Evolutionary conservation across 306 rosid species (phyloP).

Genomic region (Vigna reflexopilosa): DNA sequence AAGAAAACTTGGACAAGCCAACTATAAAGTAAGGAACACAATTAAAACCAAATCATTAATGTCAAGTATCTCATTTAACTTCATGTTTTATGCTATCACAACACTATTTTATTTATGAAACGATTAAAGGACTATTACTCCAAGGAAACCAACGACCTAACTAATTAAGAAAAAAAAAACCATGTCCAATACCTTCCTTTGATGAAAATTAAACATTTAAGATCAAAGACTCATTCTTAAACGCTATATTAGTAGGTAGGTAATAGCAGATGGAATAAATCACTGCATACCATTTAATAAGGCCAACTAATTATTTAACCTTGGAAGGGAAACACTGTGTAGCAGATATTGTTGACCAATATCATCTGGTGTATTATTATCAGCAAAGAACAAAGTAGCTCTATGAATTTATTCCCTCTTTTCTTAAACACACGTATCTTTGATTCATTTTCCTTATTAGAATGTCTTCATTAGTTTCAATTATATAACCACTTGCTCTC

Average conservation of each 20-base stretch:
- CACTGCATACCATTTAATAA: background rate
- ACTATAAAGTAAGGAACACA: background rate
- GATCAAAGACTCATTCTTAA: background rate
- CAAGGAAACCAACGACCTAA: background rate
- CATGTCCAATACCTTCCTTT: background rate
- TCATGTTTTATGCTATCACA: background rate
- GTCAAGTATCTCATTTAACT: background rate
- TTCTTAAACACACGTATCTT: background rate
- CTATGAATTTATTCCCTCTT: background rate
- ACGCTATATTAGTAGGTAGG: background rate
- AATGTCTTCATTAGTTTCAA: constrained; percentile 3
- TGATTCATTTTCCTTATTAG: background rate
- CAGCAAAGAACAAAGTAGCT: constrained; percentile 1
- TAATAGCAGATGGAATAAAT: background rate
- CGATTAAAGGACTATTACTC: background rate
- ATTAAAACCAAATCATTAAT: background rate
- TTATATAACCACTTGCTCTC: constrained; percentile 11
- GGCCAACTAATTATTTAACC: background rate
- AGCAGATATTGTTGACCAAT: constrained; percentile 12
- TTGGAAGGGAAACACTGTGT: background rate
- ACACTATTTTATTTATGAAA: too few relatives aligned
- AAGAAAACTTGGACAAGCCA: background rate
- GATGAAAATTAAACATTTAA: background rate
- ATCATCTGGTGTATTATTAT: background rate
- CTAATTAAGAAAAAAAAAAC: background rate